A percentile compares a stretch with the other conserved stretches of the same genome.
These are phyloP conservation scores for Artemisia argyi DNA, from an alignment of 129 eudicot species.

Conservation along the genomic window DNA sequence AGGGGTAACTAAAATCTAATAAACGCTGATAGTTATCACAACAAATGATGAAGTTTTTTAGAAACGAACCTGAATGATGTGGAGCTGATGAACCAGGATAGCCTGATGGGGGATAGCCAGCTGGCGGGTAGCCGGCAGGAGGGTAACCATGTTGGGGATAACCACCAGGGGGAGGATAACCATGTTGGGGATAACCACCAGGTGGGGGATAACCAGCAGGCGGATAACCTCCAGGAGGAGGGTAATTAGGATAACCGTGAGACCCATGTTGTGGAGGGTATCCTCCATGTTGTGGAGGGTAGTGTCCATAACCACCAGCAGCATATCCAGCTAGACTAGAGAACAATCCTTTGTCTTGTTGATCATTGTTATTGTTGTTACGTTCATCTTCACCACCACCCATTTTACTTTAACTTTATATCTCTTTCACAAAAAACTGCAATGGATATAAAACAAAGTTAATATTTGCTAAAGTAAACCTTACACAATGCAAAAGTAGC, in stretches of 20 bases:
- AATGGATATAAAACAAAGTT: constrained; percentile 8
- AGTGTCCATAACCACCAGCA: constrained; percentile 42
- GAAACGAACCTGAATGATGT: constrained; percentile 45
- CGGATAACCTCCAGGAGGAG: constrained; percentile 49
- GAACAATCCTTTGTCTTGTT: constrained; percentile 63
- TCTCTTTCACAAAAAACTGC: constrained; percentile 30
- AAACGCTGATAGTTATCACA: background rate
- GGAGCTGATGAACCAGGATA: constrained; percentile 57
- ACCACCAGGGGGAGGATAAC: constrained; percentile 32
- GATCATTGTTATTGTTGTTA: constrained; percentile 9
- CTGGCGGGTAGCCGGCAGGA: constrained; percentile 42
- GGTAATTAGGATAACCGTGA: constrained; percentile 16
- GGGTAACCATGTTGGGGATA: constrained; percentile 42
- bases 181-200: constrained; percentile 40
- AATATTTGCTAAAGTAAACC: background rate
- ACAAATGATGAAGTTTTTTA: background rate
- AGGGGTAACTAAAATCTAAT: background rate
- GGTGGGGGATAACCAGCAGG: constrained; percentile 39
- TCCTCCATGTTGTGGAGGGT: constrained; percentile 31
- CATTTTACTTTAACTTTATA: constrained; percentile 49
- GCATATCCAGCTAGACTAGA: constrained; percentile 61
- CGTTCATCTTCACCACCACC: constrained; percentile 47
- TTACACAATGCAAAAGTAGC: too few relatives aligned
- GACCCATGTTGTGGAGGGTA: constrained; percentile 41
- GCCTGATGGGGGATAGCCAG: constrained; percentile 52